A percentile compares a stretch with the other conserved stretches of the same genome.
Conservation (phyloP, 2,329 filamentous ascomycete species). For the Neodidymelliopsis sp. region DNA sequence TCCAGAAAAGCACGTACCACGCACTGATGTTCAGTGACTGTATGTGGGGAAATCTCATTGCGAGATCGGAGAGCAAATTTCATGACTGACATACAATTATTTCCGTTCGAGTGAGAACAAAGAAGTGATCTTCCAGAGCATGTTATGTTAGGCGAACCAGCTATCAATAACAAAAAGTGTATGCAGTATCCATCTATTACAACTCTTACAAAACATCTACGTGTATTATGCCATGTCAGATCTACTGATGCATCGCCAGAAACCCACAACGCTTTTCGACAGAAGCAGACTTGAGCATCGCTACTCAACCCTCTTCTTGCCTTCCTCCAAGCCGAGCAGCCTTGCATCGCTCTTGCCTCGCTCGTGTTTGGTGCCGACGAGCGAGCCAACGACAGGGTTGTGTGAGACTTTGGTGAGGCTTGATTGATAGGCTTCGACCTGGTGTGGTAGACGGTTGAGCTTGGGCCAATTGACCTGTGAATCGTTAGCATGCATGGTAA, state of each 20-base stretch:
- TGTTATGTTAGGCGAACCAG: no score
- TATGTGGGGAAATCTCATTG: no score
- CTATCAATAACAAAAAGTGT: no score
- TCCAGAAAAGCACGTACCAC: no score
- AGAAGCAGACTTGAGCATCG: not conserved
- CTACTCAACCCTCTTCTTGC: constrained; percentile 96
- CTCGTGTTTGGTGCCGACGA: constrained; percentile 73
- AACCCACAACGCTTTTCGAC: not conserved
- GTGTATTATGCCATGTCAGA: constrained; percentile 1
- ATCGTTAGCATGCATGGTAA: constrained; percentile 19
- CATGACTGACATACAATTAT: no score
- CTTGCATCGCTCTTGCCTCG: constrained; percentile 82
- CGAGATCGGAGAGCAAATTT: no score
- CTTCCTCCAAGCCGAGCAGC: constrained; percentile 88
- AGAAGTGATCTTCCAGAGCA: no score
- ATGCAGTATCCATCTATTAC: no score
- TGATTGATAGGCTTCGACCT: constrained; percentile 86
- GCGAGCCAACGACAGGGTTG: constrained; percentile 78
- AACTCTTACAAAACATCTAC: no score
- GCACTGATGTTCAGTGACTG: no score
- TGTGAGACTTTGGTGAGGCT: constrained; percentile 83
- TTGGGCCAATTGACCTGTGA: constrained; percentile 96
- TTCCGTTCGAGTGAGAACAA: no score
- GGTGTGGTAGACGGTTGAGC: constrained; percentile 86
- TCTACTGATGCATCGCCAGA: constrained; percentile 2